These are phyloP conservation scores for Ceratonia siliqua DNA, from an alignment of 306 rosid species.

Conservation along the genomic window DNA sequence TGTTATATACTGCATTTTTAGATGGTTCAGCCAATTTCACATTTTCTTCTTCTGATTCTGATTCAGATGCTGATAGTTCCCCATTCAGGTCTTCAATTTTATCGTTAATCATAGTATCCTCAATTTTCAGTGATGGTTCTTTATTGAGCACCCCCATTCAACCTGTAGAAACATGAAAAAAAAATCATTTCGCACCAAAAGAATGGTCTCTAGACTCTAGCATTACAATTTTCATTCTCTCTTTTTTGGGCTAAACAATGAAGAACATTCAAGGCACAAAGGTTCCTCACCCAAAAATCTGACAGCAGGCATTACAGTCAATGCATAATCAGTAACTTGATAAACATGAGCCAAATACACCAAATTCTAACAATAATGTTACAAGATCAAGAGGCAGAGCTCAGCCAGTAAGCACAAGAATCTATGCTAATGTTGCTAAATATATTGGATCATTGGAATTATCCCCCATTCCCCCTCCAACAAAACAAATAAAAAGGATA, in stretches of 20 bases:
- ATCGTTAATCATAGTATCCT: conserved; percentile 25
- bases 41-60: conserved; percentile 55
- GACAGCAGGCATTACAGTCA: neutral
- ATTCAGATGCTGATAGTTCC: conserved; percentile 53
- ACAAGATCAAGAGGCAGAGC: neutral
- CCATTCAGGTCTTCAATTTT: conserved; percentile 34
- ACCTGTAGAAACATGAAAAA: conserved; percentile 30
- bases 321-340: neutral
- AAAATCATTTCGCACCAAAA: neutral
- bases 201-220: neutral
- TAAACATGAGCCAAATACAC: neutral
- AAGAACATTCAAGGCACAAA: neutral
- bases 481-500: neutral
- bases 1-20: conserved; percentile 61
- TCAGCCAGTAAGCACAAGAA: neutral
- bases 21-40: conserved; percentile 67
- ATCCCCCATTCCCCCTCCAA: neutral
- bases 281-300: neutral
- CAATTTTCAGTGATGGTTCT: conserved; percentile 22
- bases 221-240: neutral
- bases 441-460: neutral
- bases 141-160: conserved; percentile 45
- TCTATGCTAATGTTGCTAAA: neutral
- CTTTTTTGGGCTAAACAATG: neutral
- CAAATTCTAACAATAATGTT: neutral